Conservation (phyloP, 1,139 yeast genomes). For the Entelexis paramagnoliae region DNA sequence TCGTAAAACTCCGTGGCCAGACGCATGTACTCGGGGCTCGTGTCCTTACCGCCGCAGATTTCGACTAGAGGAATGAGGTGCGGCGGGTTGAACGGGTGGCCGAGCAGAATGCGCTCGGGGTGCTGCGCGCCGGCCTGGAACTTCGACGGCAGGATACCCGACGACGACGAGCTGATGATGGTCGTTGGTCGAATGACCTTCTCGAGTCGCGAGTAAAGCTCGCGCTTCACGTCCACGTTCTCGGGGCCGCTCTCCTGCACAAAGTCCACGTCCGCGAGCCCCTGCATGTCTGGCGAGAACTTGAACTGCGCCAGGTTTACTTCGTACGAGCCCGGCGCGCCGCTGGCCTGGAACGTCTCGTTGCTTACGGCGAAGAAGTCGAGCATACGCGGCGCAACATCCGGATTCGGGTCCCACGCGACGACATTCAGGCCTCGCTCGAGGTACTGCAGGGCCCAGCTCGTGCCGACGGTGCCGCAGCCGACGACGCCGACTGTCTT, state of each 20-base stretch:
- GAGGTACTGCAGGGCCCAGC: slow-evolving; percentile 18
- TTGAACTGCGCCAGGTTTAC: slow-evolving; percentile 9
- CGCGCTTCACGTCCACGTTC: slow-evolving; percentile 10
- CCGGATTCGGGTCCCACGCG: slow-evolving; percentile 14
- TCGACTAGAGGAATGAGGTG: slow-evolving; percentile 18
- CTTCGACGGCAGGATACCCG: slow-evolving; percentile 16
- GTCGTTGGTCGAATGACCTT: slow-evolving; percentile 10
- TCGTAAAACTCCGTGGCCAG: slow-evolving; percentile 12
- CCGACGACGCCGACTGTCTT: slow-evolving; percentile 18
- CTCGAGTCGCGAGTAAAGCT: slow-evolving; percentile 10
- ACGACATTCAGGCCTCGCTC: slow-evolving; percentile 12
- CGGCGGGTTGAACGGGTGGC: slow-evolving; percentile 21
- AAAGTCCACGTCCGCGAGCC: slow-evolving; percentile 15
- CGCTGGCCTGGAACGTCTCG: slow-evolving; percentile 11
- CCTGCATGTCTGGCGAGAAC: slow-evolving; percentile 1
- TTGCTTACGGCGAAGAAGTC: slow-evolving; percentile 9
- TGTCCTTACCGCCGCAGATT: slow-evolving; percentile 15
- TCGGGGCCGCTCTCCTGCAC: slow-evolving; percentile 20
- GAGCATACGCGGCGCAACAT: slow-evolving; percentile 10
- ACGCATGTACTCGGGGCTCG: slow-evolving; percentile 6
- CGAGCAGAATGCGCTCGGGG: slow-evolving; percentile 18
- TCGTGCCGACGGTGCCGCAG: slow-evolving; percentile 16
- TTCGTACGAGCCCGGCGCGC: slow-evolving; percentile 2
- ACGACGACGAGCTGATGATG: slow-evolving; percentile 17
- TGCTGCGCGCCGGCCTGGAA: slow-evolving; percentile 17